Percentiles rank a stretch among this genome's conserved stretches.
Conservation (phyloP, 2,329 filamentous ascomycete species). For the Aspergillus sp. region DNA sequence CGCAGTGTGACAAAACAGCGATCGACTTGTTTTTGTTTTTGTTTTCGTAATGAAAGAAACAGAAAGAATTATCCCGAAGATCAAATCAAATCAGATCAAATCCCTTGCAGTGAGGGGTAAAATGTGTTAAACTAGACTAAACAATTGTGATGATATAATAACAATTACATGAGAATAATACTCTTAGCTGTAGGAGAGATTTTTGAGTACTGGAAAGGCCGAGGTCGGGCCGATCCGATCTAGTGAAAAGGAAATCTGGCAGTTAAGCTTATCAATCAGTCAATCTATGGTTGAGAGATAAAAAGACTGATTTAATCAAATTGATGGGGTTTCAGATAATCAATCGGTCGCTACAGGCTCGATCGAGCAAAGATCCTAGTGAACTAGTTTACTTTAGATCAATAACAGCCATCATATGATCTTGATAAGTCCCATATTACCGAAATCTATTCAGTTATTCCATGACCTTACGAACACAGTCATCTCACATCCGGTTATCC, state of each 20-base stretch:
- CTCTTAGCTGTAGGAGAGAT: neutral
- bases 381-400: neutral
- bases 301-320: neutral
- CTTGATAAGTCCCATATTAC: neutral
- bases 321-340: neutral
- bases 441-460: slow-evolving; percentile 1
- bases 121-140: neutral
- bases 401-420: neutral
- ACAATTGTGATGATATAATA: neutral
- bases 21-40: too few species aligned
- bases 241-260: neutral
- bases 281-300: neutral
- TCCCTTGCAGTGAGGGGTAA: too few species aligned
- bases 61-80: too few species aligned
- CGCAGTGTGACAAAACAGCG: too few species aligned
- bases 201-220: neutral
- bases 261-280: neutral
- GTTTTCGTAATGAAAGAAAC: too few species aligned
- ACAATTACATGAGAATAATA: neutral
- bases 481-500: neutral
- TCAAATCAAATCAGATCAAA: too few species aligned
- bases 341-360: neutral
- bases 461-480: neutral
- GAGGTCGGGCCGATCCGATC: neutral
- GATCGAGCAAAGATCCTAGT: neutral